Percentiles rank a stretch among this genome's conserved stretches.
phyloP scores from a whole-genome alignment of 148 eudicot species.

The Rheum nobile region DNA sequence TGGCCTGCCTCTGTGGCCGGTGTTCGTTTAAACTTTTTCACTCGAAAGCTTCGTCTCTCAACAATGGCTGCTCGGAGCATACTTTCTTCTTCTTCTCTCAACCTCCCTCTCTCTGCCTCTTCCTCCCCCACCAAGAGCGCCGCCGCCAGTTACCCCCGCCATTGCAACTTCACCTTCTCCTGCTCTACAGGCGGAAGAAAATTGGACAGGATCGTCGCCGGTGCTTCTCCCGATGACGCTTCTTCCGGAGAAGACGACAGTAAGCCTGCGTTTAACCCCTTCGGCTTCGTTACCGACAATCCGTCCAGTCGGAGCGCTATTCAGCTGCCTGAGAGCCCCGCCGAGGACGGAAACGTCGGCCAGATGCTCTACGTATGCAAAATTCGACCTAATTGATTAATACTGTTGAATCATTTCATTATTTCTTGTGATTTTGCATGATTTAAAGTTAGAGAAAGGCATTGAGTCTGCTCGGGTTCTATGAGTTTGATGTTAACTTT shows the following conservation, averaged over 20 bases:
- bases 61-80: slow-evolving; percentile 28
- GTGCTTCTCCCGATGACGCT: slow-evolving; percentile 34
- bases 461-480: neutral
- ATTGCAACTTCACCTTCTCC: slow-evolving; percentile 3
- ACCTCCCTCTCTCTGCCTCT: slow-evolving; percentile 13
- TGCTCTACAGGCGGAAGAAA: slow-evolving; percentile 10
- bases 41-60: neutral
- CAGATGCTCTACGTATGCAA: slow-evolving; percentile 71
- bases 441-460: neutral
- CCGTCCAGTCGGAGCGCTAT: slow-evolving; percentile 92
- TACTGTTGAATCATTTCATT: neutral
- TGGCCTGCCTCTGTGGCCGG: slow-evolving; percentile 1
- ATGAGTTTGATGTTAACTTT: neutral
- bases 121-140: slow-evolving; percentile 7
- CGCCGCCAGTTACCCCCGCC: neutral
- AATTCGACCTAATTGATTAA: neutral
- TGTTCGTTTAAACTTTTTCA: slow-evolving; percentile 6
- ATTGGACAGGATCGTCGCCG: slow-evolving; percentile 12
- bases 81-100: slow-evolving; percentile 29
- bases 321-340: slow-evolving; percentile 92
- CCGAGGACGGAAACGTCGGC: slow-evolving; percentile 97
- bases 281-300: slow-evolving; percentile 89
- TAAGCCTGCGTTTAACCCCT: slow-evolving; percentile 65
- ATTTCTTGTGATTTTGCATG: neutral
- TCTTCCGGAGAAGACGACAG: slow-evolving; percentile 15